Percentiles rank a stretch among this genome's conserved stretches.
These are phyloP conservation scores for Schizochytrium sp. DNA, from an alignment of 108 stramenopile genomes.

Conservation along the genomic window DNA sequence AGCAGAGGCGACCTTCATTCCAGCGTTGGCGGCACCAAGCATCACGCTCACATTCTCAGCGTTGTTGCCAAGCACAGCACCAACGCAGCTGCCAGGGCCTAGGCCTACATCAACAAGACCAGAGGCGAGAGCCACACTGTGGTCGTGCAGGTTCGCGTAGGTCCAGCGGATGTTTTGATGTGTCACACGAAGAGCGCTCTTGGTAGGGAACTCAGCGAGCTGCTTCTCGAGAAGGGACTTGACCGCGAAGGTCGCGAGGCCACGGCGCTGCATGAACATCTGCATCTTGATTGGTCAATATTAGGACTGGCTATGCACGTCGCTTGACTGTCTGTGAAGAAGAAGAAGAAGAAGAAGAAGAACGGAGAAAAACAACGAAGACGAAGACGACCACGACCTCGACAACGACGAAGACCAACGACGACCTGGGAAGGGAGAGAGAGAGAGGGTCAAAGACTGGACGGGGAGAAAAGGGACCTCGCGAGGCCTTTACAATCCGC, in stretches of 20 bases:
- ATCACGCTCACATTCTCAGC: conserved; percentile 41
- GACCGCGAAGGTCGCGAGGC: conserved; percentile 46
- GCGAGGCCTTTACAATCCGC: too few relatives aligned
- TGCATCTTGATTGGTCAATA: neutral
- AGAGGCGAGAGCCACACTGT: neutral
- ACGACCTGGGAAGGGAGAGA: too few relatives aligned
- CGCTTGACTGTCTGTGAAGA: too few relatives aligned
- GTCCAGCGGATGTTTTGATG: conserved; percentile 59
- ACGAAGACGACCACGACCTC: too few relatives aligned
- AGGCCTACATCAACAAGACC: conserved; percentile 53
- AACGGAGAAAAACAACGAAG: too few relatives aligned
- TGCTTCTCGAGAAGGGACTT: neutral
- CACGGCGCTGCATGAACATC: conserved; percentile 21
- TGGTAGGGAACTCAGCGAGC: conserved; percentile 38
- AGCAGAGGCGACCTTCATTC: conserved; percentile 42
- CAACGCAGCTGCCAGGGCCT: conserved; percentile 20
- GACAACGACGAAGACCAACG: too few relatives aligned
- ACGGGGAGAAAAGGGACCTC: too few relatives aligned
- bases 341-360: too few relatives aligned
- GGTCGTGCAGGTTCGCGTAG: conserved; percentile 48
- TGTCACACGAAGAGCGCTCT: conserved; percentile 30
- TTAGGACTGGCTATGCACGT: too few relatives aligned
- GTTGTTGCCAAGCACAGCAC: conserved; percentile 37
- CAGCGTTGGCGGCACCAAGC: conserved; percentile 52
- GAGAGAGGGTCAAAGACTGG: too few relatives aligned